Conservation (phyloP, 768 basidiomycete genomes). For the Dentipellis sp. region DNA sequence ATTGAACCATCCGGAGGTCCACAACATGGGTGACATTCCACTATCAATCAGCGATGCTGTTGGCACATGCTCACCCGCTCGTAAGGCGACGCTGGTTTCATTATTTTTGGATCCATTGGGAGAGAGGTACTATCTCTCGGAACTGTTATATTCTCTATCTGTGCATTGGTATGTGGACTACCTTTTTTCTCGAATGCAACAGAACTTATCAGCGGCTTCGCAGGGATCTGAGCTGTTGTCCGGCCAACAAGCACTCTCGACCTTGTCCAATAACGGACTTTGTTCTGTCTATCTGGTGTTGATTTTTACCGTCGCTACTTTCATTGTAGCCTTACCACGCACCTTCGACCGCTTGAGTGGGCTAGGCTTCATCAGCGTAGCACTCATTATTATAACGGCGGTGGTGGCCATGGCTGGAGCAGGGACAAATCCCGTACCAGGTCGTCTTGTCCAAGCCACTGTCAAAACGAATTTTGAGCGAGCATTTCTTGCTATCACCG, state of each 20-base stretch:
- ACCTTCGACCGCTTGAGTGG: constrained; percentile 37
- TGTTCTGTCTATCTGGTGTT: constrained; percentile 36
- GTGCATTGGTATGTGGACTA: constrained; percentile 14
- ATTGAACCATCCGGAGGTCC: constrained; percentile 43
- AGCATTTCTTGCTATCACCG: constrained; percentile 44
- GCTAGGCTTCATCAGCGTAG: constrained; percentile 36
- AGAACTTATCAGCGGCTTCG: not conserved
- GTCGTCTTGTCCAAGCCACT: constrained; percentile 28
- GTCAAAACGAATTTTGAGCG: constrained; percentile 33
- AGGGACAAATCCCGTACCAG: constrained; percentile 34
- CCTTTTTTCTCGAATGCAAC: not conserved
- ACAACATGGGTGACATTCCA: constrained; percentile 36
- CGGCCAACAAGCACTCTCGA: constrained; percentile 42
- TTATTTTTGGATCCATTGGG: constrained; percentile 37
- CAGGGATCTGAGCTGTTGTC: constrained; percentile 41
- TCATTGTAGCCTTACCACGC: constrained; percentile 36
- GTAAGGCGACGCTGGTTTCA: constrained; percentile 41
- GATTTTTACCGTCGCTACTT: constrained; percentile 35
- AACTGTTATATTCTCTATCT: constrained; percentile 44
- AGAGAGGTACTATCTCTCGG: constrained; percentile 37
- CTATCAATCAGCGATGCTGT: not conserved
- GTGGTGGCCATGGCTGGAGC: constrained; percentile 43
- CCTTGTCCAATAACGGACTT: constrained; percentile 37
- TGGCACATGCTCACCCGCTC: not conserved
- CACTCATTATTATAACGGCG: constrained; percentile 35